These are phyloP conservation scores for Solanum paucissectum DNA, from an alignment of 257 asterid species.

Conservation along the genomic window DNA sequence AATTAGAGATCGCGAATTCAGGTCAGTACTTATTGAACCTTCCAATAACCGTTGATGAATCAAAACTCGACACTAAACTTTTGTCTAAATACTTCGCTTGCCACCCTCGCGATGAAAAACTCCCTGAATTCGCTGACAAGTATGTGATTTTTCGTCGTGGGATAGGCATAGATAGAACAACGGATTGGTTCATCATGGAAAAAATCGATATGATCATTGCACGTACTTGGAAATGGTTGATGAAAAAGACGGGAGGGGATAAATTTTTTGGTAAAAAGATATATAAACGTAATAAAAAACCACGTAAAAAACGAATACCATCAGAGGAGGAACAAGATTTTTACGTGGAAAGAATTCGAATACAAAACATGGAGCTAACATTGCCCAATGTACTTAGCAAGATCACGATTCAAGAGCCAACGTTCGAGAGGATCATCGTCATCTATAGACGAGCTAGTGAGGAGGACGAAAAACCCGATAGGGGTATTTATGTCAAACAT, in stretches of 20 bases:
- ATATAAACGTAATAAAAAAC: slow-evolving; percentile 19
- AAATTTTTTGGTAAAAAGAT: slow-evolving; percentile 47
- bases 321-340: slow-evolving; percentile 32
- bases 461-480: slow-evolving; percentile 42
- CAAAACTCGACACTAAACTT: slow-evolving; percentile 82
- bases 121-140: slow-evolving; percentile 89
- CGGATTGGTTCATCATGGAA: slow-evolving; percentile 86
- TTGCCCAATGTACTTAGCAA: slow-evolving; percentile 48
- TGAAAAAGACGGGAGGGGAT: slow-evolving; percentile 68
- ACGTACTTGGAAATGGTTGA: slow-evolving; percentile 77
- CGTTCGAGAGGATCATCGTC: slow-evolving; percentile 93
- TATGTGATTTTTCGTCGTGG: slow-evolving; percentile 92
- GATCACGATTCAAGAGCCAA: slow-evolving; percentile 89
- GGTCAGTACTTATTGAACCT: slow-evolving; percentile 91
- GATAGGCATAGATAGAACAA: slow-evolving; percentile 82
- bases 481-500: slow-evolving; percentile 88
- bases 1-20: slow-evolving; percentile 73
- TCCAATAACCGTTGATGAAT: slow-evolving; percentile 84
- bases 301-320: slow-evolving; percentile 34
- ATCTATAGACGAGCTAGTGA: slow-evolving; percentile 68
- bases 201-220: slow-evolving; percentile 72
- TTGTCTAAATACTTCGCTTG: slow-evolving; percentile 52
- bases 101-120: slow-evolving; percentile 48
- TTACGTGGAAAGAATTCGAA: slow-evolving; percentile 78
- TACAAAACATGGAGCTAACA: slow-evolving; percentile 76